Conservation (phyloP, 345 rosid genomes). For the Mallotus nudiflorus region DNA sequence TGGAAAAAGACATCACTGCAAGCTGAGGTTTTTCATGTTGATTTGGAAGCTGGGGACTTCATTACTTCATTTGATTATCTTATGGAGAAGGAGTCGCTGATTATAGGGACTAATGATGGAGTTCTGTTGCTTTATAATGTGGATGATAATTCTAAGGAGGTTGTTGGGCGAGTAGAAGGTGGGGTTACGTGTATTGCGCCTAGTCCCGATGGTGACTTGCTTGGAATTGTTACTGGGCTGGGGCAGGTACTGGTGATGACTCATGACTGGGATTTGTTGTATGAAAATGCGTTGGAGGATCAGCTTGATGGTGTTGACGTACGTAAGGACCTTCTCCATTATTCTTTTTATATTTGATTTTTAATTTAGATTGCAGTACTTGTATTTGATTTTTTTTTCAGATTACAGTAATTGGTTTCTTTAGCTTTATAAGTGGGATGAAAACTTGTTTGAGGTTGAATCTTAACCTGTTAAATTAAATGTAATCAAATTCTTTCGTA, state of each 20-base stretch:
- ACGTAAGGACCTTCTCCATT: slow-evolving; percentile 70
- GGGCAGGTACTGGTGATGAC: slow-evolving; percentile 93
- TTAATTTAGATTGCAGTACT: neutral
- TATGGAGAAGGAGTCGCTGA: slow-evolving; percentile 87
- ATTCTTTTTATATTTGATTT: slow-evolving; percentile 9
- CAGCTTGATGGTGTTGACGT: slow-evolving; percentile 64
- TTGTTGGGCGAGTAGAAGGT: slow-evolving; percentile 85
- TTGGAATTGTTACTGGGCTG: slow-evolving; percentile 62
- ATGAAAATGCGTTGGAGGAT: slow-evolving; percentile 57
- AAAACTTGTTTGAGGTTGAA: neutral
- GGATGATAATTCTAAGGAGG: slow-evolving; percentile 59
- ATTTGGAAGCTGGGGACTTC: slow-evolving; percentile 63
- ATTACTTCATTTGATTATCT: slow-evolving; percentile 81
- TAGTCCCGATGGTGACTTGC: slow-evolving; percentile 87
- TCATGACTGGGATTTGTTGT: slow-evolving; percentile 93
- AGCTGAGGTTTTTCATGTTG: slow-evolving; percentile 50
- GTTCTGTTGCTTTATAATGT: slow-evolving; percentile 58
- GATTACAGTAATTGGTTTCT: neutral
- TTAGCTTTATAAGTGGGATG: neutral
- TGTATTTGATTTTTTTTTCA: neutral
- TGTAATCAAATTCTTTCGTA: neutral
- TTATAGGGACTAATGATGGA: slow-evolving; percentile 74
- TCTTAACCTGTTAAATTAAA: neutral
- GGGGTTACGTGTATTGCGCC: slow-evolving; percentile 78
- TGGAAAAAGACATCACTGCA: slow-evolving; percentile 35